Evolutionary conservation across 2,329 filamentous ascomycete genomes (phyloP), one percentile per base, ranked within the genome.

Genomic region (Penicillium verrucosum): DNA sequence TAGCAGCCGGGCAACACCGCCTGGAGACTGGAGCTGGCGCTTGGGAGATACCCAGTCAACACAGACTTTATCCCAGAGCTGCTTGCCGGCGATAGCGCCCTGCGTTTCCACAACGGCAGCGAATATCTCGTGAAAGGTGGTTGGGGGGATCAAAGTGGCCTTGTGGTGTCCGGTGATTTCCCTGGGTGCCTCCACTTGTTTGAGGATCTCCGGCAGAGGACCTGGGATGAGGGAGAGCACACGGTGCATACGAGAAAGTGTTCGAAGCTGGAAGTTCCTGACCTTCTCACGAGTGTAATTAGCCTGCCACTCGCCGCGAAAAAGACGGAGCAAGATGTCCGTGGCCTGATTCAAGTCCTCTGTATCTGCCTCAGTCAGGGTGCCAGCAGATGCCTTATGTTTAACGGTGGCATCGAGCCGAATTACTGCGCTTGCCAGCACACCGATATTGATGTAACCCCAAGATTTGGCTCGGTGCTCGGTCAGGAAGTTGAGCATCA

Each of bases 121-220:
- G 7, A 89, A 78, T 7, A 85, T 59, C 18, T 67, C 64, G 58
- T 84, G 80, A 74, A 85, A 85, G 6, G 79, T 69, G 3, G 68
- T 65, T 0, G 74, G 63, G 12, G 74, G 68, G 29, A 78, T 65
- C 53, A 66, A 63, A 18, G 65, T 63, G 32, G 69, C 38, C 25
- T 61, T 60, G 43, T 67, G 60, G 32, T 55, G 65, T 14, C 54
- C 44, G 46, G 48, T 54, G 18, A 54, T 56, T 21, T 52, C 48
- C 23, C 42, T 21, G 49, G 36, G 30, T 47, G 41, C 21, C 59
- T 61, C 60, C 23, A 61, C 56, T 10, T 67, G 46, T n/a, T 54
- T 50, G 54, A 68, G 66, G 27, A 73, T 48, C 18, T 69, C 62
- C 25, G 62, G 62, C 12, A 77, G 59, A 10, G 69, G 60, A 10